Evolutionary conservation across 2,329 filamentous ascomycete species (phyloP), one percentile per base, ranked within the genome.

Genomic region (Cadophora sp.): DNA sequence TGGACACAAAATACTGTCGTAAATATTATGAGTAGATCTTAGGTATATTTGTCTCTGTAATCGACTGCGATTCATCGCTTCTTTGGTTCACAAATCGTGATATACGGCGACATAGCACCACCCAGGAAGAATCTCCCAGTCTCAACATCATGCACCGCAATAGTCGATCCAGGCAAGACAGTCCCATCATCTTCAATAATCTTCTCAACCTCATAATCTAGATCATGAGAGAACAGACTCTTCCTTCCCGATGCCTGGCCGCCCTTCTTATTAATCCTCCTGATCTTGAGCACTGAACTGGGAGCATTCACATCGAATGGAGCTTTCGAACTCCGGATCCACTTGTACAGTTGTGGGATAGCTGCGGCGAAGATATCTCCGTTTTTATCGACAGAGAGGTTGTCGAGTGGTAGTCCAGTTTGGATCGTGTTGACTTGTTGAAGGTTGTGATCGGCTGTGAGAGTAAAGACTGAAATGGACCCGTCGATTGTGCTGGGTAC

Each of bases 161-260:
- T 66, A 1, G 76, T 77, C 3, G 73, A 68, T 18, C 69, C 71
- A 8, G 71, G 71, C 33, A 77, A 64, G 2, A 72, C 65, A 61
- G 71, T 74, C 1, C 72, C 76, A 45, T 77, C 73, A 69, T 80
- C 79, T 59, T 80, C 79, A 16, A 79, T 68, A 24, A 78, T 48
- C 41, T 77, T 80, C n/a, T 71, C 68, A 45, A 76, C 69, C 16
- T 68, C 48, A 58, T 70, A 74, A 14, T 72, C 66, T 6, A 56
- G 65, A 59, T 74, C 71, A 58, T 61, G 48, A 4, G 22, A 59
- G 68, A 48, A 60, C 20, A 43, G 18, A 13, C 47, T 62, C 24
- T 59, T 56, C 50, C 63, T 59, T 30, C 51, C 62, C 22, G n/a
- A 48, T 1, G 30, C 66, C 22, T 65, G 41, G 22, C 66, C 33